Percentiles rank a stretch among this genome's conserved stretches.
Evolutionary conservation across 192 early-diverging fungal genomes (phyloP).

Genomic region (Entomortierella parvispora): DNA sequence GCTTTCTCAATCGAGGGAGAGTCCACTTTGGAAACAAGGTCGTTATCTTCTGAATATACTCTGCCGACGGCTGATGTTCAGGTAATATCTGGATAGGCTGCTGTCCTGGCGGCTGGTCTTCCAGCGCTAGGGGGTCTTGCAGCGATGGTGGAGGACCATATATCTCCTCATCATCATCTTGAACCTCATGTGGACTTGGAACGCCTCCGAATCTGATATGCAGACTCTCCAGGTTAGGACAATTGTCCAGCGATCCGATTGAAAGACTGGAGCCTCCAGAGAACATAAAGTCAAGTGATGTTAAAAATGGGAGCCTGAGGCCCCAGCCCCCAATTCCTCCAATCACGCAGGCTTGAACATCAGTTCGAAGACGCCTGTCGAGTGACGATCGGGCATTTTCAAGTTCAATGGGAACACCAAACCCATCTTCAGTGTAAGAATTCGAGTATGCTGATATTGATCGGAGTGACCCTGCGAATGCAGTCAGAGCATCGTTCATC

Average conservation of each 20-base stretch:
- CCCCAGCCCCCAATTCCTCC: slow-evolving; percentile 1
- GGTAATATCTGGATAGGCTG: not conserved
- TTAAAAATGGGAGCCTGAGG: not conserved
- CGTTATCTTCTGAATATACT: not conserved
- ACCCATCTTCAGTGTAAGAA: too few species aligned
- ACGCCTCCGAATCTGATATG: slow-evolving; percentile 1
- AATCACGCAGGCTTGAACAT: not conserved
- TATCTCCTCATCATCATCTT: too few species aligned
- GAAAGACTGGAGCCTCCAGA: not conserved
- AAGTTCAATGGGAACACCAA: too few species aligned
- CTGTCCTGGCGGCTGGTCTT: not conserved
- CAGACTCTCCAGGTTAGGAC: slow-evolving; percentile 9
- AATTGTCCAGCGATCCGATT: slow-evolving; percentile 8
- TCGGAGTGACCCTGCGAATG: slow-evolving; percentile 8
- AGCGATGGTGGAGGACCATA: too few species aligned
- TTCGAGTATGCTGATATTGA: not conserved
- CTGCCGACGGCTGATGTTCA: not conserved
- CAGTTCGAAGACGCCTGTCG: not conserved
- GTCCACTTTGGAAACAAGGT: slow-evolving; percentile 7
- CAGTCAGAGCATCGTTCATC: slow-evolving; percentile 7
- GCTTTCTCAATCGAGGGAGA: slow-evolving; percentile 3
- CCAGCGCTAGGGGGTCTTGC: too few species aligned
- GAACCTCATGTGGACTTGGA: too few species aligned
- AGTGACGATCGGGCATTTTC: not conserved
- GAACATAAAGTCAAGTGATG: not conserved